Base-by-base conservation (phyloP, 371 early-diverging fungal species). In the Blyttiomyces sp. region DNA sequence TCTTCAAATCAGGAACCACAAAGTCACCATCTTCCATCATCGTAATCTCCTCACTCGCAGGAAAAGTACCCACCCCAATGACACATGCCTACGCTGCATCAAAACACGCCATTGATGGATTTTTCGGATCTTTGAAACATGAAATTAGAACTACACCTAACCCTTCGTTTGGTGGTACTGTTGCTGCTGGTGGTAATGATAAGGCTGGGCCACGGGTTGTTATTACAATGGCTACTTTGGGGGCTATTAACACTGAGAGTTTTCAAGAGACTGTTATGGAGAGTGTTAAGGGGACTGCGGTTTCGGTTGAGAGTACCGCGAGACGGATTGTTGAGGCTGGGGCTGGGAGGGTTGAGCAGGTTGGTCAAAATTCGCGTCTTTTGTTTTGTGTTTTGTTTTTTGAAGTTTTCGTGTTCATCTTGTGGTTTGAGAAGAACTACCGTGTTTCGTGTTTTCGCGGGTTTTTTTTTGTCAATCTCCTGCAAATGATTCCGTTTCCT, bases 61-160 rank as follows among this genome's bases (percentile, higher is more conserved):
- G 55, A 7, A 43, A 53, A 21, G 21, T 61, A n/a, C 33, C 48
- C 9, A 61, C 54, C 23, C 62, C 62, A n/a, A 23, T 21, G 28
- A 49, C 55, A n/a, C 62, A 61, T 33, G 62, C 62, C 13, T 61
- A 61, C 46, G n/a, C 21, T 33, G 62, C 62, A 7, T 61, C 62
- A 7, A 61, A 61, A 42, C 55, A 54, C 36, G 62, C 62, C 17
- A 61, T 61, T 43, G 55, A 61, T 24, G 62, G 62, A 24, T 61
- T 54, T 49, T 61, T 61, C 49, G 49, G 27, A 27, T 35, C 44
- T n/a, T 19, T 61, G 2, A 21, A 55, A 21, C 45, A 34, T 32
- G 62, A 60, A 45, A 44, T 60, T 16, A 44, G 27, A 16, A 4
- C 19, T 7, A 7, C 6, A 28, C 31, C 30, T n/a, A 36, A 45